Percentiles rank a stretch among this genome's conserved stretches.
These are phyloP conservation scores for Debaryomyces psychrophilus DNA, from an alignment of 1,139 yeast species.

Conservation along the genomic window DNA sequence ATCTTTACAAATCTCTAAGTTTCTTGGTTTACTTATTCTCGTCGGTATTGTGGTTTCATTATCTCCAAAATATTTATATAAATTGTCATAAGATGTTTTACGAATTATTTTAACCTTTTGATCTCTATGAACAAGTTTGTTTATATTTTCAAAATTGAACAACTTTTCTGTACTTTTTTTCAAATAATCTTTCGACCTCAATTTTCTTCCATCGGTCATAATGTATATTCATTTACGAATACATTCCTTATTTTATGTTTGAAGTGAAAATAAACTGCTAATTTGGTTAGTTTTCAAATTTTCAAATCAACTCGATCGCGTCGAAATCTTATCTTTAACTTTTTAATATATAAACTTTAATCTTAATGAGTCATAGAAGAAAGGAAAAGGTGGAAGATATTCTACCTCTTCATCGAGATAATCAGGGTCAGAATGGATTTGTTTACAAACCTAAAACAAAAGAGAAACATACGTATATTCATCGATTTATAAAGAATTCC, in stretches of 20 bases:
- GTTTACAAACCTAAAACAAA: not conserved
- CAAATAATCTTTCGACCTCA: constrained; percentile 16
- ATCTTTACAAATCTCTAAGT: constrained; percentile 13
- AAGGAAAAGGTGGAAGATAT: constrained; percentile 17
- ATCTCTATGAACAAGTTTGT: constrained; percentile 28
- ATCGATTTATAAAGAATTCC: not conserved
- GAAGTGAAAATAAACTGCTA: not conserved
- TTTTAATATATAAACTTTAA: not conserved
- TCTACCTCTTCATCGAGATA: constrained; percentile 11
- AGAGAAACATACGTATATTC: constrained; percentile 11
- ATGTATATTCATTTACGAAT: not conserved
- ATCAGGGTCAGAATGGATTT: not conserved
- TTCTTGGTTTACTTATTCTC: constrained; percentile 13
- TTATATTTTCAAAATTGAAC: constrained; percentile 38
- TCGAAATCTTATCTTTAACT: not conserved
- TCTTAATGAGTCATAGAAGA: constrained; percentile 20
- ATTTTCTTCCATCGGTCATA: constrained; percentile 16
- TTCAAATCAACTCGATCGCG: not conserved
- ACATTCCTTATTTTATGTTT: not conserved
- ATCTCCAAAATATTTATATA: constrained; percentile 18
- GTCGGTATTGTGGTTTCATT: constrained; percentile 12
- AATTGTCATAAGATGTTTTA: constrained; percentile 13
- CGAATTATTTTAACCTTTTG: constrained; percentile 22
- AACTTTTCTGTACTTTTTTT: constrained; percentile 14
- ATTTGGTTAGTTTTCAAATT: not conserved